Evolutionary conservation across 495 filamentous ascomycete genomes (phyloP).

Genomic region (Podospora pseudoanserina): DNA sequence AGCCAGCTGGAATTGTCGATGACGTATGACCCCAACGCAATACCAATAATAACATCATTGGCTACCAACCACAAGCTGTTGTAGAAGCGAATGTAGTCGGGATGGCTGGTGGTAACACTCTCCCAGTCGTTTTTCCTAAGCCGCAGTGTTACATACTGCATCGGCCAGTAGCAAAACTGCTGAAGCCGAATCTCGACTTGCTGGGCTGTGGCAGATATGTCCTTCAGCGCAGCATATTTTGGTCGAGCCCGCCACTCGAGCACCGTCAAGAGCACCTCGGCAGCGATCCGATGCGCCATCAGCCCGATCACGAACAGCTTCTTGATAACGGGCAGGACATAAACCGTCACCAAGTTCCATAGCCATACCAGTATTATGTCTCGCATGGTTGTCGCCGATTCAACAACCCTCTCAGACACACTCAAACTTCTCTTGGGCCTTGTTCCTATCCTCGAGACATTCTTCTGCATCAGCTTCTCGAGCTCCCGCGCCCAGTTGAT

Average conservation of each 20-base stretch:
- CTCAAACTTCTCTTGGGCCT: constrained; percentile 81
- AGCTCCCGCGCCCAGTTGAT: constrained; percentile 95
- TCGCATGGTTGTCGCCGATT: constrained; percentile 82
- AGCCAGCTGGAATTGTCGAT: constrained; percentile 91
- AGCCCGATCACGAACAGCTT: constrained; percentile 70
- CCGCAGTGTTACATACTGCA: constrained; percentile 88
- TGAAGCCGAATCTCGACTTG: constrained; percentile 96
- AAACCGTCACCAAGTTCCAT: constrained; percentile 68
- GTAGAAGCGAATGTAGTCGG: constrained; percentile 98
- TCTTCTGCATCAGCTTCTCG: constrained; percentile 76
- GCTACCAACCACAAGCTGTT: constrained; percentile 98
- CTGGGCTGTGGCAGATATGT: constrained; percentile 95
- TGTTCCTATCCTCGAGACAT: constrained; percentile 74
- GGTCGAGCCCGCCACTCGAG: constrained; percentile 85
- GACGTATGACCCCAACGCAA: constrained; percentile 92
- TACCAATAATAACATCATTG: constrained; percentile 98
- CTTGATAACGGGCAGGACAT: constrained; percentile 74
- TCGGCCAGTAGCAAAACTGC: constrained; percentile 98
- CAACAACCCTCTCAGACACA: constrained; percentile 91
- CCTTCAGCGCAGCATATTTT: constrained; percentile 81
- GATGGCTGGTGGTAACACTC: constrained; percentile 90
- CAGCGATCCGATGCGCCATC: constrained; percentile 74
- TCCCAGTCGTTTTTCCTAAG: constrained; percentile 90
- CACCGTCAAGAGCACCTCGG: constrained; percentile 73
- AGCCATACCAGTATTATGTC: constrained; percentile 66